Evolutionary conservation across 768 basidiomycete species (phyloP).

Genomic region (Leucogyrophana mollusca): DNA sequence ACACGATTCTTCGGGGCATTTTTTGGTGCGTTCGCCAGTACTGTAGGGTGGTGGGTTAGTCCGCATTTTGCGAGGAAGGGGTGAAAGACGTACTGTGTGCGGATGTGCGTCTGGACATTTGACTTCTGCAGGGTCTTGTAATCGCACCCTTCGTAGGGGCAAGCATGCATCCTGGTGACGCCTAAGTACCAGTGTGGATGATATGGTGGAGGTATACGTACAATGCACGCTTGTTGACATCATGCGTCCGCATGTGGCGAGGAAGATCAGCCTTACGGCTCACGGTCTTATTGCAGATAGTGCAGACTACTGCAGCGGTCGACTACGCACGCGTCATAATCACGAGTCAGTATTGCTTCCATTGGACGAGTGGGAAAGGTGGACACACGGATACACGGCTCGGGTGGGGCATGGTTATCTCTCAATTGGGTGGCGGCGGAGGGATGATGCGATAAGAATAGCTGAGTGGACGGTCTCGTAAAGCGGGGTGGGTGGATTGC

Average conservation of each 20-base stretch:
- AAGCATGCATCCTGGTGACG: constrained; percentile 20
- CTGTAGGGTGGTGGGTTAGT: constrained; percentile 12
- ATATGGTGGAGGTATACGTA: constrained; percentile 8
- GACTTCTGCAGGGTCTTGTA: constrained; percentile 25
- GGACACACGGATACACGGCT: too few relatives aligned
- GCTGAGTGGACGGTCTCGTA: too few relatives aligned
- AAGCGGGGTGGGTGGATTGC: too few relatives aligned
- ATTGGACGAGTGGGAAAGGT: too few relatives aligned
- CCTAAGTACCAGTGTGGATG: background rate
- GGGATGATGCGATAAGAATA: too few relatives aligned
- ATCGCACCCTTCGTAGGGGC: constrained; percentile 17
- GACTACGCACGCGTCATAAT: too few relatives aligned
- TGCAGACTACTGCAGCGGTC: constrained; percentile 8
- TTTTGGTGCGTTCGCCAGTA: constrained; percentile 5
- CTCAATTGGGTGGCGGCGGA: too few relatives aligned
- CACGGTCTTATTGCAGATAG: constrained; percentile 13
- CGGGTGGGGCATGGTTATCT: too few relatives aligned
- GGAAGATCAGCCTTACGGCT: constrained; percentile 23
- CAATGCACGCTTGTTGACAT: constrained; percentile 18
- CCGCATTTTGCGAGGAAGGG: too few relatives aligned
- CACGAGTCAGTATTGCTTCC: too few relatives aligned
- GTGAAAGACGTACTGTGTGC: constrained; percentile 31
- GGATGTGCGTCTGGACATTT: constrained; percentile 25
- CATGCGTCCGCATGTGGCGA: constrained; percentile 26
- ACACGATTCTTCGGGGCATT: constrained; percentile 17